Conservation (phyloP, 352 stramenopile species). For the Pythium diclinum region DNA sequence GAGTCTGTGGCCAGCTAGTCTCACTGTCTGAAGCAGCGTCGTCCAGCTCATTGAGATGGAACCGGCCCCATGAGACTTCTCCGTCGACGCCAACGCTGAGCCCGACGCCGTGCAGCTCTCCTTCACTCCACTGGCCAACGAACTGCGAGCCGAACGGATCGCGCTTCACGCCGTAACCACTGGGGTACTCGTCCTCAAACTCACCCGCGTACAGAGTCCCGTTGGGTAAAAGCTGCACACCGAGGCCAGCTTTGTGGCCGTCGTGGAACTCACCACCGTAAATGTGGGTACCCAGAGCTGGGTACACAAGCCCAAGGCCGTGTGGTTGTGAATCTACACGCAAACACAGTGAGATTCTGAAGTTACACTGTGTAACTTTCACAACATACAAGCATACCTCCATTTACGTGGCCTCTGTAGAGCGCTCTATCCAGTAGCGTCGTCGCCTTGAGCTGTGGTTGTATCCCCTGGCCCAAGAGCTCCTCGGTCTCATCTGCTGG, state of each 20-base stretch:
- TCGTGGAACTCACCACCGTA: constrained; percentile 38
- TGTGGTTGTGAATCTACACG: constrained; percentile 32
- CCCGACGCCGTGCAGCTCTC: constrained; percentile 38
- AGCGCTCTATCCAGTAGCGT: not conserved
- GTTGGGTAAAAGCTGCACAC: constrained; percentile 41
- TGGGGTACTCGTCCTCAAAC: constrained; percentile 27
- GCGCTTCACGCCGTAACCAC: constrained; percentile 43
- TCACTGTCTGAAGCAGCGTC: not conserved
- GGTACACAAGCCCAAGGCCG: constrained; percentile 38
- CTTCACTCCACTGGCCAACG: constrained; percentile 40
- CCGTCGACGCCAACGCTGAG: constrained; percentile 38
- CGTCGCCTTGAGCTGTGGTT: not conserved
- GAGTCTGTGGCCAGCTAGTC: not conserved
- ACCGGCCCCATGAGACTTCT: constrained; percentile 22
- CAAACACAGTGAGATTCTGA: not conserved
- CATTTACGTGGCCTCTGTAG: not conserved
- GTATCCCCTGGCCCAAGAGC: not conserved
- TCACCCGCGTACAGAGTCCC: constrained; percentile 40
- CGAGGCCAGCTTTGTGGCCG: constrained; percentile 21
- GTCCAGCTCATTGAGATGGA: constrained; percentile 23
- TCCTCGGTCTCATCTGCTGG: not conserved
- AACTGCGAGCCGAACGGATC: constrained; percentile 43
- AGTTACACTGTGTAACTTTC: too few relatives aligned
- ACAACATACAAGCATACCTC: not conserved
- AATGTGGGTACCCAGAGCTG: constrained; percentile 28